Evolutionary conservation across 805 yeast species (phyloP).

Genomic region (Kuraishia floccosa): DNA sequence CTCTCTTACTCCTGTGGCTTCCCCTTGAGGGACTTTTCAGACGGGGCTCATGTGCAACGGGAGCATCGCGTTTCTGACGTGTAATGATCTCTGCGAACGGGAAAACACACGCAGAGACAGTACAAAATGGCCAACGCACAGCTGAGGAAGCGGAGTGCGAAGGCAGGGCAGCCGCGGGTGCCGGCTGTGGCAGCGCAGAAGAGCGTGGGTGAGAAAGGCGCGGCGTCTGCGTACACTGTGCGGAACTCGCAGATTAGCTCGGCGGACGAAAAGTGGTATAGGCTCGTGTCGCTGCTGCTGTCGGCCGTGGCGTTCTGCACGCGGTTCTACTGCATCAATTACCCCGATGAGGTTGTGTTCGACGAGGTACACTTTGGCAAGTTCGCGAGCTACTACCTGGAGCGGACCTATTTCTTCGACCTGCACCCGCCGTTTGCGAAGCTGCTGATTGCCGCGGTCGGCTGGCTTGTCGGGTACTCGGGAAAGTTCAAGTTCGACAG

Average conservation of each 20-base stretch:
- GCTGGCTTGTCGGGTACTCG: conserved; percentile 79
- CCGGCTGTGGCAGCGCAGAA: no score
- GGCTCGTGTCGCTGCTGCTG: conserved; percentile 21
- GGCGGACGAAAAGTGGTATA: conserved; percentile 16
- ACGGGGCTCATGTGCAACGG: no score
- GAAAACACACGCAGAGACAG: no score
- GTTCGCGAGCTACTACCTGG: conserved; percentile 75
- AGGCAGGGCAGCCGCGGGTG: no score
- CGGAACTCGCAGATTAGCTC: conserved; percentile 10
- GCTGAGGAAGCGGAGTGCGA: not conserved
- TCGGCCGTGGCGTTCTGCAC: conserved; percentile 33
- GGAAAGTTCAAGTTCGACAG: conserved; percentile 89
- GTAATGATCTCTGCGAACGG: no score
- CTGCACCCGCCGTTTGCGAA: conserved; percentile 98
- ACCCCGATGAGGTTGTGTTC: conserved; percentile 69
- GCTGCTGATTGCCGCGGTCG: conserved; percentile 80
- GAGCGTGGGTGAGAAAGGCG: no score
- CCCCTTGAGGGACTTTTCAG: no score
- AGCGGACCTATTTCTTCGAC: conserved; percentile 89
- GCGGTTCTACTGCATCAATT: conserved; percentile 50
- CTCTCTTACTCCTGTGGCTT: no score
- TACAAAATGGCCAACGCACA: not conserved
- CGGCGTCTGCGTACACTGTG: no score
- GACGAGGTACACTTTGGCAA: conserved; percentile 87
- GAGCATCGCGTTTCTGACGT: no score